Percentiles rank a stretch among this genome's conserved stretches.
These are phyloP conservation scores for Royoungia palumana DNA, from an alignment of 768 basidiomycete genomes.

Conservation along the genomic window DNA sequence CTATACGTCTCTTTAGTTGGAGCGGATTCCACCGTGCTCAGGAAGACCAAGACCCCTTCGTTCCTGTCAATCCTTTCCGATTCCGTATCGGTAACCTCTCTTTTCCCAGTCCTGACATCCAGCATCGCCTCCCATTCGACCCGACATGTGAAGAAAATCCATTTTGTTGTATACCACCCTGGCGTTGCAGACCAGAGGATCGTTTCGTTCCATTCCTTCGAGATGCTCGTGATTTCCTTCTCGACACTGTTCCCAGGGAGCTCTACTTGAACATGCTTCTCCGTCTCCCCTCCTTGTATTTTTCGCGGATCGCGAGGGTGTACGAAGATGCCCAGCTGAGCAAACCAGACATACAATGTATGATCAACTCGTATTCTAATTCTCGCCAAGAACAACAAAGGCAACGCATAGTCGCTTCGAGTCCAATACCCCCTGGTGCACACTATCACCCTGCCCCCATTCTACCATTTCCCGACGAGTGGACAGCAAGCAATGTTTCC, in stretches of 20 bases:
- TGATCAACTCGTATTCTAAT: slow-evolving; percentile 37
- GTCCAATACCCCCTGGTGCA: slow-evolving; percentile 29
- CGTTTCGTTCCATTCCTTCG: slow-evolving; percentile 17
- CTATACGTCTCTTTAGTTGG: slow-evolving; percentile 57
- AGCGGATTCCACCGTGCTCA: slow-evolving; percentile 48
- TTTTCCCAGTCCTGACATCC: slow-evolving; percentile 20
- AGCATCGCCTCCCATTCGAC: slow-evolving; percentile 17
- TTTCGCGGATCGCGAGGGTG: slow-evolving; percentile 70
- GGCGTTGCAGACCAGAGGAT: slow-evolving; percentile 13
- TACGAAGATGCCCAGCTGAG: slow-evolving; percentile 79
- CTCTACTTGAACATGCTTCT: slow-evolving; percentile 49
- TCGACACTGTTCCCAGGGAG: slow-evolving; percentile 43
- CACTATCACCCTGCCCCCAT: slow-evolving; percentile 16
- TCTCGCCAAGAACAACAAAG: slow-evolving; percentile 14
- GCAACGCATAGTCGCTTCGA: slow-evolving; percentile 13
- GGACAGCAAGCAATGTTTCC: slow-evolving; percentile 49
- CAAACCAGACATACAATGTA: slow-evolving; percentile 62
- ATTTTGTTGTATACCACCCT: slow-evolving; percentile 20
- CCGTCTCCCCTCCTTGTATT: slow-evolving; percentile 75
- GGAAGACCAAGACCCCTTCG: slow-evolving; percentile 56
- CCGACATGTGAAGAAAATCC: slow-evolving; percentile 20
- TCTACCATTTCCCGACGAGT: slow-evolving; percentile 53
- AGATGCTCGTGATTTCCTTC: slow-evolving; percentile 23
- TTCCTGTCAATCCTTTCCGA: slow-evolving; percentile 55
- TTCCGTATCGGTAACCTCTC: slow-evolving; percentile 25